Evolutionary conservation across 306 rosid genomes (phyloP).

Genomic region (Ormosia semicastrata): DNA sequence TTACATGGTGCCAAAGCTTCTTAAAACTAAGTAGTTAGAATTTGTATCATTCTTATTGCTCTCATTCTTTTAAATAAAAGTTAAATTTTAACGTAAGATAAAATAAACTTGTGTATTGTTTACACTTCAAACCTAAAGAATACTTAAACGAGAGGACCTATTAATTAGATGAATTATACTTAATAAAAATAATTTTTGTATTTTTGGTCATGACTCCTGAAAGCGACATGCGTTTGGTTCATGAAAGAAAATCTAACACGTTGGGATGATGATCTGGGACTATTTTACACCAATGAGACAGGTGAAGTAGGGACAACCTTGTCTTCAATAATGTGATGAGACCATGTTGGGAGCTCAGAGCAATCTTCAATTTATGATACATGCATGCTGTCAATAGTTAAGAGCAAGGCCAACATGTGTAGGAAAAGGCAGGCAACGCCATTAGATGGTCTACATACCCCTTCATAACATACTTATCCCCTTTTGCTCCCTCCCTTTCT

Average conservation of each 20-base stretch:
- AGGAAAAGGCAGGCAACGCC: neutral
- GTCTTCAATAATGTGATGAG: conserved; percentile 5
- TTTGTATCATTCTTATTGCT: too few relatives aligned
- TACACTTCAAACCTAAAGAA: too few relatives aligned
- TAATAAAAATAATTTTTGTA: neutral
- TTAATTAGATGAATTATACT: too few relatives aligned
- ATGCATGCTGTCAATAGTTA: neutral
- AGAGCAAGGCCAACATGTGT: neutral
- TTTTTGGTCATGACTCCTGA: neutral
- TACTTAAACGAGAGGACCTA: too few relatives aligned
- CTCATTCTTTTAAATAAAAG: too few relatives aligned
- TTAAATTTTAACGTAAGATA: too few relatives aligned
- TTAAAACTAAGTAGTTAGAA: too few relatives aligned
- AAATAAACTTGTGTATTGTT: too few relatives aligned
- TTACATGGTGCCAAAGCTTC: too few relatives aligned
- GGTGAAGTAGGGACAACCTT: conserved; percentile 21
- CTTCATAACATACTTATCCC: neutral
- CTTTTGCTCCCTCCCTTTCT: neutral
- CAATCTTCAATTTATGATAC: neutral
- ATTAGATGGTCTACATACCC: neutral
- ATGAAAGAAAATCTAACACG: neutral
- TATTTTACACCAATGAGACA: conserved; percentile 3
- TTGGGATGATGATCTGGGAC: neutral
- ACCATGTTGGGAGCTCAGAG: conserved; percentile 3
- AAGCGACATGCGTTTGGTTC: neutral